Evolutionary conservation across 768 basidiomycete species (phyloP).

Genomic region (Mycena kentingensis): DNA sequence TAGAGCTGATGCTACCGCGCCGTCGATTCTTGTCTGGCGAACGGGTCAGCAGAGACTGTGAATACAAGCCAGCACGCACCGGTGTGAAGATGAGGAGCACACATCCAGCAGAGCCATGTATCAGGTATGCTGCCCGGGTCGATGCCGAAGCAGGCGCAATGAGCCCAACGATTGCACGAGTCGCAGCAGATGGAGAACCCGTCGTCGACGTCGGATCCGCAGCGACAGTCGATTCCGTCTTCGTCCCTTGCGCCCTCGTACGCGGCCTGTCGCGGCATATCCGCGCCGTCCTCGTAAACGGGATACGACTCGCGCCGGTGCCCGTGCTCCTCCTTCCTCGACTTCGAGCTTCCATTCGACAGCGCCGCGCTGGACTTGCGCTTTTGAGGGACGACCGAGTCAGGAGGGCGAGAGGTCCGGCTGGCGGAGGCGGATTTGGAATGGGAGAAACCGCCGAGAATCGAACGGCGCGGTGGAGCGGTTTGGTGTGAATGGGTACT

Average conservation of each 20-base stretch:
- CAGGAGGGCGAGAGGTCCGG: too few relatives aligned
- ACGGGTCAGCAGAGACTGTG: slow-evolving; percentile 16
- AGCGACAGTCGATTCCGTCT: slow-evolving; percentile 71
- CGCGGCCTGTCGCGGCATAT: background rate
- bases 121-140: slow-evolving; percentile 63
- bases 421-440: too few relatives aligned
- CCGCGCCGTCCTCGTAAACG: background rate
- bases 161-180: slow-evolving; percentile 79
- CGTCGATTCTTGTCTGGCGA: background rate
- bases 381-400: slow-evolving; percentile 9
- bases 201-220: slow-evolving; percentile 72
- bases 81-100: slow-evolving; percentile 42
- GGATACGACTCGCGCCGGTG: background rate
- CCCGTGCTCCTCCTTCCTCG: background rate
- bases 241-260: slow-evolving; percentile 22
- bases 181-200: slow-evolving; percentile 89
- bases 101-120: slow-evolving; percentile 75
- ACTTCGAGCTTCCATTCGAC: background rate
- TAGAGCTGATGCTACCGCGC: slow-evolving; percentile 32
- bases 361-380: slow-evolving; percentile 1
- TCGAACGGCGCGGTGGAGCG: too few relatives aligned
- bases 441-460: too few relatives aligned
- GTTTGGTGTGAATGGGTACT: too few relatives aligned
- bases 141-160: slow-evolving; percentile 77
- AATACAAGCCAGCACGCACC: background rate